Conservation (phyloP, 139 green algal genomes). For the Chlamydomonas asymmetrica region DNA sequence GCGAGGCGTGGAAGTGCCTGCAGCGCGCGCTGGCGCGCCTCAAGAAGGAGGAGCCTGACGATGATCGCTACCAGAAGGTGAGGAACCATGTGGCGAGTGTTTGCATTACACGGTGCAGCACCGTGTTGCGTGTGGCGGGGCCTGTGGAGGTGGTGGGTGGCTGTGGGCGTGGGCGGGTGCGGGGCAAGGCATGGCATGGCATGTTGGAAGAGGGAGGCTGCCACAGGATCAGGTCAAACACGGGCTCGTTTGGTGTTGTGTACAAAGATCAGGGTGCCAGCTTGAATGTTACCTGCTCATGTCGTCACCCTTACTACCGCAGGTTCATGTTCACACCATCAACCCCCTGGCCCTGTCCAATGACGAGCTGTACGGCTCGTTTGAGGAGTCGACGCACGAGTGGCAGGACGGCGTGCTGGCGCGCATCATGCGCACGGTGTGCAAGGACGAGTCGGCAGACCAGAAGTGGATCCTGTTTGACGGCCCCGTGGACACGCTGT, state of each 20-base stretch:
- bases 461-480: constrained; percentile 85
- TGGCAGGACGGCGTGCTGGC: constrained; percentile 79
- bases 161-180: too few species aligned
- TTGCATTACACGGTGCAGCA: too few species aligned
- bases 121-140: too few species aligned
- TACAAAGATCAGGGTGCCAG: too few species aligned
- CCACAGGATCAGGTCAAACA: too few species aligned
- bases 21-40: constrained; percentile 64
- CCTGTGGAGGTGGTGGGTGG: too few species aligned
- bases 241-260: too few species aligned
- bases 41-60: constrained; percentile 59
- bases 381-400: constrained; percentile 73
- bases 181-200: too few species aligned
- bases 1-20: constrained; percentile 78
- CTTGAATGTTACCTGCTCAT: too few species aligned
- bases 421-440: constrained; percentile 73
- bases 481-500: constrained; percentile 84
- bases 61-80: constrained; percentile 69
- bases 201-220: too few species aligned
- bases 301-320: too few species aligned
- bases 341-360: constrained; percentile 84
- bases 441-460: constrained; percentile 65
- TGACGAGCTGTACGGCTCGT: constrained; percentile 85
- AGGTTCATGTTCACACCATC: constrained; percentile 82
- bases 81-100: background rate